Conservation (phyloP, 129 eudicot genomes). For the Centrapalus pauciflorus region DNA sequence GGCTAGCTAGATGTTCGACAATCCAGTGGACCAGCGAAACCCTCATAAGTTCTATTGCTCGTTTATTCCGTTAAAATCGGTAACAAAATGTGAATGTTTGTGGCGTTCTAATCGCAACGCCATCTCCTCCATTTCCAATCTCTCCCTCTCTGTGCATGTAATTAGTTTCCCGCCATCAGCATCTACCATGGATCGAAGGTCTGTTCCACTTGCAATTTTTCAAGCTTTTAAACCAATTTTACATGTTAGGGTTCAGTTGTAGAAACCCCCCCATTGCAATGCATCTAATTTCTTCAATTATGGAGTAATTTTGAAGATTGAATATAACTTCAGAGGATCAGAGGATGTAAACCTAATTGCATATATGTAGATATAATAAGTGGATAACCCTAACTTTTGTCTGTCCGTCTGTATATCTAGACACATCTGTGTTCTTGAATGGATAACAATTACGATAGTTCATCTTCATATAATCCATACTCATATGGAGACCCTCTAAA, state of each 20-base stretch:
- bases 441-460: not conserved
- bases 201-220: not conserved
- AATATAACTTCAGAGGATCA: not conserved
- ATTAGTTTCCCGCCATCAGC: conserved; percentile 8
- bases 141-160: not conserved
- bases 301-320: not conserved
- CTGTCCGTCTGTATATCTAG: conserved; percentile 1
- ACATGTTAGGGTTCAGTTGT: not conserved
- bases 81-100: conserved; percentile 12
- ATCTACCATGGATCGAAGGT: conserved; percentile 24
- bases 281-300: conserved; percentile 4
- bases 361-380: not conserved
- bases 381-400: not conserved
- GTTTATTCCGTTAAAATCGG: conserved; percentile 8
- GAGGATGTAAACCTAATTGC: not conserved
- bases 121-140: not conserved
- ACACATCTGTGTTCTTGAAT: conserved; percentile 5
- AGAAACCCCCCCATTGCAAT: not conserved
- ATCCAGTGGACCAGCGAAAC: conserved; percentile 21
- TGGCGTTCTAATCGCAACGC: conserved; percentile 23
- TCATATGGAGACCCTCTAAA: no score
- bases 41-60: not conserved
- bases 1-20: conserved; percentile 13
- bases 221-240: not conserved
- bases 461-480: not conserved